Base-by-base conservation (phyloP, 139 green algal species). In the Haematococcus sp. region DNA sequence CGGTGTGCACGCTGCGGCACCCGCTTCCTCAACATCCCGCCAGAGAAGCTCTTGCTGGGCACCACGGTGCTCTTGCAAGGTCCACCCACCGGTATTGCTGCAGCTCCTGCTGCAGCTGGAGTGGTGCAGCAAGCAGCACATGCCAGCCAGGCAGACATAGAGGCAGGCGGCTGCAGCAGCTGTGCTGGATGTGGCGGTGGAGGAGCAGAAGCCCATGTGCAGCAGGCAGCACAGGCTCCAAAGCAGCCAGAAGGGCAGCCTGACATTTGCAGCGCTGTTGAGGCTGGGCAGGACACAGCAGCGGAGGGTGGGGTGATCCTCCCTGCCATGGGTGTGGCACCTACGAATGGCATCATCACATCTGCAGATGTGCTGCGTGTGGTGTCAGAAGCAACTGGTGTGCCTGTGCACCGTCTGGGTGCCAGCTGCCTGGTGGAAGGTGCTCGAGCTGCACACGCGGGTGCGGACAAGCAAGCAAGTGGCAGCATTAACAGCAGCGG, bases 21-120 rank as follows among this genome's bases (percentile, higher is more conserved):
- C 0, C 77, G 77, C 60, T 89, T 83, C 68, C 72, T 89, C 30
- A 89, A 89, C 73, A 77, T 86, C 3, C 35, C 80, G 0, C 80
- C 80, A 17, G 80, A 89, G 35, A 85, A 85, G 76, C 80, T 89
- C 5, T 63, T 81, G 75, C 68, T 89, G 54, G 76, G 83, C 5
- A 84, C 79, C 22, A 84, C 66, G 46, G 72, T 82, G 44, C 46
- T 84, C 40, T 40, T 72, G 23, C 44, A 22, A 63, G 52, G 40
- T 46, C 2, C 55, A 30, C 34, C 56, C 25, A 22, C 55, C 56
- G 73, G 1, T 22, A 11, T n/a, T 35, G 33, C 44, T 54, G n/a
- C 49, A 75, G 58, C 33, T 52, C 20, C 35, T 40, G 22, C 3
- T 23, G 40, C 65, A 71, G 46, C 67, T 15, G 31, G 25, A 60